Percentiles rank a stretch among this genome's conserved stretches.
phyloP scores from a whole-genome alignment of 2,329 filamentous ascomycete genomes.

The Colletotrichum agaves region DNA sequence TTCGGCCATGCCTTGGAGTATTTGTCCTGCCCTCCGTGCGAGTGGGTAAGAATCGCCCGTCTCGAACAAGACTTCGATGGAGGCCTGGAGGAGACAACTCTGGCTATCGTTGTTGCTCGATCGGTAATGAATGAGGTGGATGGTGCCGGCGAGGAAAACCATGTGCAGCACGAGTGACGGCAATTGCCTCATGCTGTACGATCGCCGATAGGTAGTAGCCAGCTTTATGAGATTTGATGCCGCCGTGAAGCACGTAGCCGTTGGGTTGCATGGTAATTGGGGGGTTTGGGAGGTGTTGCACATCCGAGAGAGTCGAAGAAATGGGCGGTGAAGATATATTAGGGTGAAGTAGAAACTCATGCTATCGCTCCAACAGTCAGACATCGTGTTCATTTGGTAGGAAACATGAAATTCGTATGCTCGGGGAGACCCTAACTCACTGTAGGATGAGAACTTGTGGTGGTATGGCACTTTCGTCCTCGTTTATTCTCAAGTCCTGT shows the following conservation, averaged over 20 bases:
- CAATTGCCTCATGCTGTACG: conserved; percentile 17
- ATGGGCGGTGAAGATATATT: conserved; percentile 26
- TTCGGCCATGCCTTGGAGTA: not conserved
- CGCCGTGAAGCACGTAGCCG: not conserved
- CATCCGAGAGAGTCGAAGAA: not conserved
- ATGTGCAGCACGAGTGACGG: conserved; percentile 17
- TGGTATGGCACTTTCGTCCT: not conserved
- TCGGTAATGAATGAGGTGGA: conserved; percentile 4
- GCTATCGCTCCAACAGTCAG: not conserved
- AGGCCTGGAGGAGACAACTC: conserved; percentile 3
- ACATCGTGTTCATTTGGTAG: not conserved
- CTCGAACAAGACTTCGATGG: not conserved
- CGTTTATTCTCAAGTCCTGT: not conserved
- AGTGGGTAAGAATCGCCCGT: conserved; percentile 15
- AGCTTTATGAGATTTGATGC: conserved; percentile 16
- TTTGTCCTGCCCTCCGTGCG: not conserved
- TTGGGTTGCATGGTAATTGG: not conserved
- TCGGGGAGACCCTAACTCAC: not conserved
- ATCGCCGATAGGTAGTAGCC: not conserved
- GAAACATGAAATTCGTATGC: not conserved
- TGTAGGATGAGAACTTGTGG: conserved; percentile 10
- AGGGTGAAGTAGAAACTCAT: conserved; percentile 24
- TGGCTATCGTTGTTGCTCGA: not conserved
- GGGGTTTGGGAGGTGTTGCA: not conserved
- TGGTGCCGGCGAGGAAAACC: conserved; percentile 23